Evolutionary conservation across 257 asterid species (phyloP).

Genomic region (Nyctanthes arbortristis): DNA sequence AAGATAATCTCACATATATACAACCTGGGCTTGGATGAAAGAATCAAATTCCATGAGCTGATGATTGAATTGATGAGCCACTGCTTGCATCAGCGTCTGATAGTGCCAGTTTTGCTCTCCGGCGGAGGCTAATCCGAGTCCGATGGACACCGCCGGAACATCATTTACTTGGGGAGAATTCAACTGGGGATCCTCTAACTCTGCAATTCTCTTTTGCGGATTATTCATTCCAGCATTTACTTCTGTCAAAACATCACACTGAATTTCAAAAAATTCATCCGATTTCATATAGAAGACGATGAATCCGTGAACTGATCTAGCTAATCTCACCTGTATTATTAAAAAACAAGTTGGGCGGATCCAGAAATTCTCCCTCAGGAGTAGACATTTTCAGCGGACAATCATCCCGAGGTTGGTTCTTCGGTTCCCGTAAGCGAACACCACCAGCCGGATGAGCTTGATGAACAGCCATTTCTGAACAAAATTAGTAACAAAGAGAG

Average conservation of each 20-base stretch:
- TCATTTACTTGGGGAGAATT: not conserved
- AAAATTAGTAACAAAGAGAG: no score
- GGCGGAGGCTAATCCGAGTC: conserved; percentile 44
- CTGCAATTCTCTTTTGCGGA: conserved; percentile 39
- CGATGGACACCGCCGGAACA: conserved; percentile 27
- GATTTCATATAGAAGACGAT: no score
- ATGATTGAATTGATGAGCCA: conserved; percentile 36
- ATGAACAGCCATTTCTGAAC: no score
- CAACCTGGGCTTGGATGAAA: not conserved
- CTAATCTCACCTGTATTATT: not conserved
- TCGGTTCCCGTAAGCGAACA: no score
- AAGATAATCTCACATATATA: not conserved
- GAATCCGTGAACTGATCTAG: not conserved
- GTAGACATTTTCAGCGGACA: conserved; percentile 25
- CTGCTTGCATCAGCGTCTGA: conserved; percentile 28
- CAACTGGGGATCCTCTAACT: not conserved
- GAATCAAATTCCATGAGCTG: conserved; percentile 42
- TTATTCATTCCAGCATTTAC: conserved; percentile 18
- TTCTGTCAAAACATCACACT: not conserved
- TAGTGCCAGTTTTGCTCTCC: conserved; percentile 28
- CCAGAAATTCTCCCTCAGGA: conserved; percentile 30
- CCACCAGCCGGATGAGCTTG: no score
- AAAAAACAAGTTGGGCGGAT: conserved; percentile 34
- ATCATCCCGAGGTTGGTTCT: conserved; percentile 27
- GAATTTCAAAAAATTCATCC: no score